Conservation (phyloP, 441 rosid species). For the Metrosideros polymorpha region DNA sequence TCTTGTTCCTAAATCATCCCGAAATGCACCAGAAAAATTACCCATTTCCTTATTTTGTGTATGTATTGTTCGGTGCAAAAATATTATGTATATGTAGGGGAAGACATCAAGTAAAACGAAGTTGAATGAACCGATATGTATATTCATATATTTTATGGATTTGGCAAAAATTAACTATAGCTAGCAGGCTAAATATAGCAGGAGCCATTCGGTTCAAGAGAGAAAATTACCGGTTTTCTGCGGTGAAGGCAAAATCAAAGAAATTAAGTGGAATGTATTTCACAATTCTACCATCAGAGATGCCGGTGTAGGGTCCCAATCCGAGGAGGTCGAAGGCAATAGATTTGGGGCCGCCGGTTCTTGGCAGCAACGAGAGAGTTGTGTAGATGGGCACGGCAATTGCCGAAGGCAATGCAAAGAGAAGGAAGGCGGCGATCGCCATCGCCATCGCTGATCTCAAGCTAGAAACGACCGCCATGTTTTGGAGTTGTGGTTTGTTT, state of each 20-base stretch:
- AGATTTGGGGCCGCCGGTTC: neutral
- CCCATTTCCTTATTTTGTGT: neutral
- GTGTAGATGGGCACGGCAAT: neutral
- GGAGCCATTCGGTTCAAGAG: neutral
- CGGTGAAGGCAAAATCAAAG: neutral
- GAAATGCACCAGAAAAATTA: neutral
- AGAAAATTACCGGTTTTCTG: neutral
- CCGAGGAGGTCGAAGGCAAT: neutral
- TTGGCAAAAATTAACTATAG: neutral
- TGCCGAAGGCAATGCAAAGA: neutral
- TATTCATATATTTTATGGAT: too few relatives aligned
- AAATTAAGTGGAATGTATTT: neutral
- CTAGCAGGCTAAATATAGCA: neutral
- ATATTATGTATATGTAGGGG: neutral
- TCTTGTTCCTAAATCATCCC: constrained; percentile 5
- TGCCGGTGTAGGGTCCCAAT: neutral
- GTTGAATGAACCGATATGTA: too few relatives aligned
- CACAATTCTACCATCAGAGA: neutral
- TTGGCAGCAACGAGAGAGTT: neutral
- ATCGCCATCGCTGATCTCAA: accelerated
- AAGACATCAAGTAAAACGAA: neutral
- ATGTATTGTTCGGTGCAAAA: too few relatives aligned
- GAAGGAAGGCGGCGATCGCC: neutral
- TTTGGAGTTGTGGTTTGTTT: neutral
- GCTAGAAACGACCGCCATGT: neutral